A percentile compares a stretch with the other conserved stretches of the same genome.
Evolutionary conservation across 176 grass and related monocot genomes (phyloP).

Genomic region (Poa pratensis): DNA sequence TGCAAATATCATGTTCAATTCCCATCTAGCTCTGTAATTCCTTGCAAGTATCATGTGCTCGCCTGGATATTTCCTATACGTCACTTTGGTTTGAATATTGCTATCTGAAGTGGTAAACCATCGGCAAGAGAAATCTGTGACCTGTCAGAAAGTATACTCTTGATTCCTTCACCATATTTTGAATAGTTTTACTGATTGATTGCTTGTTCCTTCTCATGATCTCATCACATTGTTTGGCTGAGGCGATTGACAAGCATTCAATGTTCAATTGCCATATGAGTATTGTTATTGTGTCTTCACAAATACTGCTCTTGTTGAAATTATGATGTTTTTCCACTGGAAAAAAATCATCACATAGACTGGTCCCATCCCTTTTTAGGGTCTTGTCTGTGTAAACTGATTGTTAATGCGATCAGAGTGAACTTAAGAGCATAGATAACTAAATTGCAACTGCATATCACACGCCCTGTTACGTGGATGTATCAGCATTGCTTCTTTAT

Average conservation of each 20-base stretch:
- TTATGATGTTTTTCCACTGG: not conserved
- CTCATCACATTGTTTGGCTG: not conserved
- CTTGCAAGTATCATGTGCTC: not conserved
- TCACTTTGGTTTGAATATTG: not conserved
- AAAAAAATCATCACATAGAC: too few relatives aligned
- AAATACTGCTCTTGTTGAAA: not conserved
- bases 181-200: constrained; percentile 3
- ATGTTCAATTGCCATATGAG: not conserved
- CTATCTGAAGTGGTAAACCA: not conserved
- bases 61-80: not conserved
- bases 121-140: not conserved
- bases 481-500: not conserved
- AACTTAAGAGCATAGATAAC: not conserved
- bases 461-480: not conserved
- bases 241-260: not conserved
- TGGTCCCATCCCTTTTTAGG: not conserved
- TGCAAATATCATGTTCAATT: not conserved
- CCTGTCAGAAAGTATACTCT: not conserved
- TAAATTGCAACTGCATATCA: not conserved
- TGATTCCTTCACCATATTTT: not conserved
- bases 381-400: not conserved
- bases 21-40: not conserved
- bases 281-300: not conserved
- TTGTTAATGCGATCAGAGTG: not conserved
- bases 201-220: not conserved